These are phyloP conservation scores for Leucocoprinus leucothites DNA, from an alignment of 768 basidiomycete species.

Conservation along the genomic window DNA sequence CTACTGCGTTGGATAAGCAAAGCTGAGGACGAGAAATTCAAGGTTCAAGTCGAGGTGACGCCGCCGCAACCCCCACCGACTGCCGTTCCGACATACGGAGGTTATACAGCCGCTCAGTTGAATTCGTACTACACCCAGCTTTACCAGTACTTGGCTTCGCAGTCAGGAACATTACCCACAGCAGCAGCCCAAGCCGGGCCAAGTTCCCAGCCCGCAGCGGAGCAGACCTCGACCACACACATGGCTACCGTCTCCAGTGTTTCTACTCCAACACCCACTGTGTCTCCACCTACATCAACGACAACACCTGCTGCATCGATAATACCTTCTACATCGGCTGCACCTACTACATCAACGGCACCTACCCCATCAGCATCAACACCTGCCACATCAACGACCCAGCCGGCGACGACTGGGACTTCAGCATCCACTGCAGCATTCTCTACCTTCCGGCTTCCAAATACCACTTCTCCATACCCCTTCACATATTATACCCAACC, in stretches of 20 bases:
- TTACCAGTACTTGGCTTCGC: neutral
- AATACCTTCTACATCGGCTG: neutral
- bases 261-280: neutral
- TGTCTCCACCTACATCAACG: neutral
- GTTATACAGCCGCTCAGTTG: neutral
- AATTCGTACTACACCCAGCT: conserved; percentile 5
- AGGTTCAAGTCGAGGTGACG: conserved; percentile 18
- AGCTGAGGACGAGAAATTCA: conserved; percentile 53
- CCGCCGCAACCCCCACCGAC: conserved; percentile 27
- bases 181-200: neutral
- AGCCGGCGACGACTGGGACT: neutral
- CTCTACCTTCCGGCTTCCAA: conserved; percentile 8
- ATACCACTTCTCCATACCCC: conserved; percentile 8
- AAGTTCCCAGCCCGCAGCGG: neutral
- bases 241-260: neutral
- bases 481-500: conserved; percentile 8
- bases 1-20: conserved; percentile 70
- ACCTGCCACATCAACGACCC: neutral
- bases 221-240: neutral
- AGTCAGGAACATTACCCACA: neutral
- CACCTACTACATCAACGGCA: conserved; percentile 2
- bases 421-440: neutral
- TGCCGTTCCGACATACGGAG: conserved; percentile 13
- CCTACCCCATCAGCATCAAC: neutral
- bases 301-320: neutral